These are phyloP conservation scores for Phytophthora sp. DNA, from an alignment of 352 stramenopile species.

Conservation along the genomic window DNA sequence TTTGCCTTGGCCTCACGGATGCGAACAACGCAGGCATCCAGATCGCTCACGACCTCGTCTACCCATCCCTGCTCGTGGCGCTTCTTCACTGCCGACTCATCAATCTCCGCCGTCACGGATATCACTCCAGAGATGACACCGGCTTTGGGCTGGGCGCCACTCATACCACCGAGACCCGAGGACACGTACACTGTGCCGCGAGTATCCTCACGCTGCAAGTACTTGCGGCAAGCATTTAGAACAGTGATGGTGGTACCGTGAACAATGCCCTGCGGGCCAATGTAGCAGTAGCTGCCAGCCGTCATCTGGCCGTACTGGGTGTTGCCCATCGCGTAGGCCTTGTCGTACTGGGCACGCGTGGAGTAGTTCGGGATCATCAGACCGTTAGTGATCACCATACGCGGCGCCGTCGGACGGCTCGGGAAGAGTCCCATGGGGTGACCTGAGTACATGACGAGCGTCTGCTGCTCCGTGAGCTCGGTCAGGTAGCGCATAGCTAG, in stretches of 20 bases:
- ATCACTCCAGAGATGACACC: conserved; percentile 88
- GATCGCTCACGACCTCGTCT: conserved; percentile 74
- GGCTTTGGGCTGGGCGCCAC: conserved; percentile 84
- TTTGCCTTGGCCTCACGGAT: conserved; percentile 65
- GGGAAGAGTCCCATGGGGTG: conserved; percentile 90
- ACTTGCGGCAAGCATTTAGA: conserved; percentile 90
- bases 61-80: conserved; percentile 88
- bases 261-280: conserved; percentile 90
- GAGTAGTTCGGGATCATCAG: conserved; percentile 93
- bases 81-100: conserved; percentile 81
- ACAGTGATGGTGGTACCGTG: conserved; percentile 92
- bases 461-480: conserved; percentile 90
- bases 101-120: conserved; percentile 87
- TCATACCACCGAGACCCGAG: conserved; percentile 88
- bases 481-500: conserved; percentile 89
- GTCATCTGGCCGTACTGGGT: conserved; percentile 92
- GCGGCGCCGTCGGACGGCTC: conserved; percentile 67
- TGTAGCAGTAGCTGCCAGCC: conserved; percentile 92
- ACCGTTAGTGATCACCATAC: conserved; percentile 90
- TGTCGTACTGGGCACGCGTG: conserved; percentile 86
- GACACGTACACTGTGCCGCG: conserved; percentile 88
- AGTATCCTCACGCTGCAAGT: conserved; percentile 72
- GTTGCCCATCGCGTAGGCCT: conserved; percentile 88
- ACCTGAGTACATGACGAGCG: conserved; percentile 90
- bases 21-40: conserved; percentile 71